Conservation (phyloP, 768 basidiomycete species). For the Xanthoconium purpureum region DNA sequence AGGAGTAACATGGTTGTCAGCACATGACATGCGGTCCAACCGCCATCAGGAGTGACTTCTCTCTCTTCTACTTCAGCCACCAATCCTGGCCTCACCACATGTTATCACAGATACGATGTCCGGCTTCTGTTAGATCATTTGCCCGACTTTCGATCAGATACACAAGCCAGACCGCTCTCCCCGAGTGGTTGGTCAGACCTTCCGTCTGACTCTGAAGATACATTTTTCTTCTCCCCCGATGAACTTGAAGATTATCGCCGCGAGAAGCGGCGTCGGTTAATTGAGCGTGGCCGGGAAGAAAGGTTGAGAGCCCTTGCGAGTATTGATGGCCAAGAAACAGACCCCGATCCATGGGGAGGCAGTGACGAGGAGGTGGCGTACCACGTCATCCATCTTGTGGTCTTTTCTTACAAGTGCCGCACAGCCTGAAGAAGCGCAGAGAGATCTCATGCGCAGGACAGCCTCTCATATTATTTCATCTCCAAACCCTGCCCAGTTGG, state of each 20-base stretch:
- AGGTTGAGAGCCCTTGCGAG: slow-evolving; percentile 57
- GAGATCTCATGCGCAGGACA: slow-evolving; percentile 71
- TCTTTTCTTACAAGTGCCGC: slow-evolving; percentile 9
- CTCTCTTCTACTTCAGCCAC: slow-evolving; percentile 14
- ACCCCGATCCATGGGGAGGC: slow-evolving; percentile 58
- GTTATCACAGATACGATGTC: slow-evolving; percentile 65
- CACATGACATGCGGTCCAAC: slow-evolving; percentile 3
- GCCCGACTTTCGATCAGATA: slow-evolving; percentile 13
- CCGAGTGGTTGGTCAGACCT: slow-evolving; percentile 79
- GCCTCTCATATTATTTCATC: slow-evolving; percentile 65
- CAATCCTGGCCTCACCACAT: slow-evolving; percentile 20
- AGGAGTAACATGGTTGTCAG: slow-evolving; percentile 6
- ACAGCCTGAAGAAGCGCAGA: slow-evolving; percentile 60
- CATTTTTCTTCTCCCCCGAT: slow-evolving; percentile 68
- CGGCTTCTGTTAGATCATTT: slow-evolving; percentile 67
- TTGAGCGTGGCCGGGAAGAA: slow-evolving; percentile 60
- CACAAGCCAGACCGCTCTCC: slow-evolving; percentile 34
- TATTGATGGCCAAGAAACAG: slow-evolving; percentile 40
- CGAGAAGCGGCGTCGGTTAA: slow-evolving; percentile 61
- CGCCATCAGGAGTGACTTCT: slow-evolving; percentile 6
- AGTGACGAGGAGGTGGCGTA: slow-evolving; percentile 66
- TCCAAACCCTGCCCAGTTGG: slow-evolving; percentile 76
- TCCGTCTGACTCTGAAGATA: slow-evolving; percentile 83
- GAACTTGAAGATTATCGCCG: slow-evolving; percentile 66
- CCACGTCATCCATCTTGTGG: not conserved